Conservation (phyloP, 2,329 filamentous ascomycete genomes). For the Tricladium varicosporioides region DNA sequence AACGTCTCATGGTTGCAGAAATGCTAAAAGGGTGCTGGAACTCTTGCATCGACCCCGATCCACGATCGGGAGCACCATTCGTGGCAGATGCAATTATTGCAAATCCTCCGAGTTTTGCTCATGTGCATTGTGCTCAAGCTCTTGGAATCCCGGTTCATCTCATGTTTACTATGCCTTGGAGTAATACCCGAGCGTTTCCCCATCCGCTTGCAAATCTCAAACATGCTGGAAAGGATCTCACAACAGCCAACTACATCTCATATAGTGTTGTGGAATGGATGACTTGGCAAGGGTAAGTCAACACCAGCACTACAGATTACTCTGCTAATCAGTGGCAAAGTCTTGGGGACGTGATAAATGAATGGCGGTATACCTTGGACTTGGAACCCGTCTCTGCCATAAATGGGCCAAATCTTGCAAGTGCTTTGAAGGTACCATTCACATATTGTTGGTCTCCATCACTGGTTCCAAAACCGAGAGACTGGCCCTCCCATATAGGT, state of each 20-base stretch:
- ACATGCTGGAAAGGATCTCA: conserved; percentile 33
- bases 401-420: conserved; percentile 33
- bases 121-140: conserved; percentile 27
- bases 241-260: conserved; percentile 42
- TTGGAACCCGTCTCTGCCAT: conserved; percentile 38
- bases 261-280: conserved; percentile 47
- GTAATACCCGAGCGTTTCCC: conserved; percentile 20
- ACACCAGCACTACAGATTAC: neutral
- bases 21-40: neutral
- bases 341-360: conserved; percentile 6
- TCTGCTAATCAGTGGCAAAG: neutral
- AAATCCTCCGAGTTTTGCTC: conserved; percentile 30
- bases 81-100: conserved; percentile 30
- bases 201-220: conserved; percentile 46
- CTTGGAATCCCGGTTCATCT: conserved; percentile 14
- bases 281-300: conserved; percentile 47
- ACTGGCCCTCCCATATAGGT: conserved; percentile 20
- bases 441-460: conserved; percentile 21
- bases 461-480: conserved; percentile 17
- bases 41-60: neutral
- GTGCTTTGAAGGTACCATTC: conserved; percentile 13
- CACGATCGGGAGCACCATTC: conserved; percentile 16
- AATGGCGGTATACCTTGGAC: conserved; percentile 30
- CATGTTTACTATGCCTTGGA: conserved; percentile 27
- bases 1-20: conserved; percentile 62